phyloP scores from a whole-genome alignment of 1,284 basidiomycete genomes.

The Heimioporus retisporus region DNA sequence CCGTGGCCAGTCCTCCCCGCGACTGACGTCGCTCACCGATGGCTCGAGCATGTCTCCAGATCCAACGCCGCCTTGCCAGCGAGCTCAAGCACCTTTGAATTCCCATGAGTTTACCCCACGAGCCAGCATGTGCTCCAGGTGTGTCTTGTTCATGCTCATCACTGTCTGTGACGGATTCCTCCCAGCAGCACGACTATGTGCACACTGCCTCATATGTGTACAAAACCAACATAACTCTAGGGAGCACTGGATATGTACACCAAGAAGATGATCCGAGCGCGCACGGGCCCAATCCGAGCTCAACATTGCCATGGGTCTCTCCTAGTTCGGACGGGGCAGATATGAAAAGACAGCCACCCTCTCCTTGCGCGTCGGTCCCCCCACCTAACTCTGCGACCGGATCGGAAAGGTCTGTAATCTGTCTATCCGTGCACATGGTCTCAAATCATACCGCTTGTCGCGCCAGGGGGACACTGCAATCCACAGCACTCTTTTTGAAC shows the following conservation, averaged over 20 bases:
- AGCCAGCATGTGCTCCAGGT: constrained; percentile 89
- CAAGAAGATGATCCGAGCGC: constrained; percentile 62
- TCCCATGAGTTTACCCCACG: constrained; percentile 87
- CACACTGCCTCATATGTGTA: constrained; percentile 79
- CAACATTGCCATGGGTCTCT: constrained; percentile 80
- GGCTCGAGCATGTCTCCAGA: too few species aligned
- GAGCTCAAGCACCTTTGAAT: constrained; percentile 85
- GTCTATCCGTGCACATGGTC: too few species aligned
- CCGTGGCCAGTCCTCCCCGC: too few species aligned
- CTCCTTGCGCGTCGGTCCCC: constrained; percentile 74
- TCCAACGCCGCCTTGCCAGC: too few species aligned
- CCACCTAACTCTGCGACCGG: constrained; percentile 79
- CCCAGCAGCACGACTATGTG: constrained; percentile 72
- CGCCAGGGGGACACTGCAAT: constrained; percentile 84
- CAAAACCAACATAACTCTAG: constrained; percentile 91
- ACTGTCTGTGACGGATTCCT: too few species aligned
- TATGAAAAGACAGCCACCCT: constrained; percentile 82
- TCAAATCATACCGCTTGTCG: constrained; percentile 63
- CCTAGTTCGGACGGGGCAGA: constrained; percentile 72
- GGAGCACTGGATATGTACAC: constrained; percentile 53
- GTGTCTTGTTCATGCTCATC: constrained; percentile 1
- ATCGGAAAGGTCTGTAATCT: constrained; percentile 61
- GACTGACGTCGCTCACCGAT: too few species aligned
- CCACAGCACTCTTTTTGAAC: constrained; percentile 87
- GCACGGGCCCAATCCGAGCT: constrained; percentile 81